Evolutionary conservation across 2,329 filamentous ascomycete genomes (phyloP), one percentile per base, ranked within the genome.

Genomic region (Fusarium sp.): DNA sequence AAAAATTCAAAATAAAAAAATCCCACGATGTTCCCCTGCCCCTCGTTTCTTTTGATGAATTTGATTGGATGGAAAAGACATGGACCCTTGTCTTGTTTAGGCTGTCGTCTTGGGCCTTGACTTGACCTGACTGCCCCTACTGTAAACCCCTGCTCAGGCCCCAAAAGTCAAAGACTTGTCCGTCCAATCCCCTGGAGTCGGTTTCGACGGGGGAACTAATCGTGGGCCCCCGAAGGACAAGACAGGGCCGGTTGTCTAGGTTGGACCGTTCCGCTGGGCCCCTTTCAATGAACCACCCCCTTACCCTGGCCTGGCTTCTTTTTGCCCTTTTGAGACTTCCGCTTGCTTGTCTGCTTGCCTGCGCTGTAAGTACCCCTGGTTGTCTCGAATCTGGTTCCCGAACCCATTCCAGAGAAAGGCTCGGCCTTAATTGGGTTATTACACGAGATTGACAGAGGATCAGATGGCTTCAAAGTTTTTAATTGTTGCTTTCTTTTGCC

Each of bases 231-330:
- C 62, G 69, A 50, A 45, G 51, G 25, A 66, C 60, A 55, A 49
- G 25, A 69, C 60, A 73, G 65, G 73, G 59, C 61, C 64, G 63
- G 62, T 59, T 71, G 66, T 75, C 73, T 63, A 71, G 73, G 68
- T 64, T 74, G 73, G 72, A 75, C 73, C 73, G 63, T 73, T 75
- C 62, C 60, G 70, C 72, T 67, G 73, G 73, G 73, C 65, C 59
- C 63, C 51, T 65, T 68, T 72, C 52, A 50, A 70, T 53, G 22
- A 40, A 30, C 22, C 54, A 65, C 68, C 55, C 68, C 68, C 47
- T 68, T 24, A 59, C 54, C 27, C 54, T 49, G 20, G 40, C 22
- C 32, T 53, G 50, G 34, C 44, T 65, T 27, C 32, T 27, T 50
- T 43, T 44, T 20, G 18, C 32, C 25, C 56, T 63, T 30, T 57